Evolutionary conservation across 805 yeast species (phyloP).

Genomic region (Metschnikowia borealis): DNA sequence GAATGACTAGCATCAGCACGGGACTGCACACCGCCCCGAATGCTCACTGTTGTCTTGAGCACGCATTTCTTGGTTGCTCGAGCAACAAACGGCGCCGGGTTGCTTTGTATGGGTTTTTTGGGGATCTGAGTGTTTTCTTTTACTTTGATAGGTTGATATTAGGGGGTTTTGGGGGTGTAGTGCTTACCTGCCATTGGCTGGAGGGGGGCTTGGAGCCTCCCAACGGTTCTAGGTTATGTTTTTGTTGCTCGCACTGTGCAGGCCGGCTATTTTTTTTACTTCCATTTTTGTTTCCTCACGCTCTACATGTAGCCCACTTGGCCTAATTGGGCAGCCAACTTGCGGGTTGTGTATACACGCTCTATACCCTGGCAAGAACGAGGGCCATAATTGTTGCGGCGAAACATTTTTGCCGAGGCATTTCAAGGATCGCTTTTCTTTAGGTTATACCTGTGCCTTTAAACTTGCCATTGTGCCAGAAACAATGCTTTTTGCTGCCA

Average conservation of each 20-base stretch:
- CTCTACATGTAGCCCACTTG: slow-evolving; percentile 10
- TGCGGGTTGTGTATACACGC: background rate
- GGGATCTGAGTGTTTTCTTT: background rate
- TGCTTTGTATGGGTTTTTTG: background rate
- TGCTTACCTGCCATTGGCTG: background rate
- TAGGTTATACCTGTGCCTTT: background rate
- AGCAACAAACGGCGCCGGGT: slow-evolving; percentile 2
- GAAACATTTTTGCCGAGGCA: background rate
- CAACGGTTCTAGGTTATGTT: background rate
- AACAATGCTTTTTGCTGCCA: background rate
- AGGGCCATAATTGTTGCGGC: slow-evolving; percentile 1
- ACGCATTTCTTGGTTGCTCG: slow-evolving; percentile 12
- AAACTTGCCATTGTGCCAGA: background rate
- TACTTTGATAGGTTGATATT: too few relatives aligned
- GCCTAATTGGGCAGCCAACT: slow-evolving; percentile 8
- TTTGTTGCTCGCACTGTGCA: slow-evolving; percentile 9
- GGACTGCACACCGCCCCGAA: slow-evolving; percentile 8
- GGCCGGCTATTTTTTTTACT: slow-evolving; percentile 6
- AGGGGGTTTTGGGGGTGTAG: too few relatives aligned
- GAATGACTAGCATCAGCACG: slow-evolving; percentile 15
- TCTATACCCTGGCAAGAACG: background rate
- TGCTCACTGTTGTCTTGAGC: slow-evolving; percentile 11
- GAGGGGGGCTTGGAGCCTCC: background rate
- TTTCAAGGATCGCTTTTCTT: background rate
- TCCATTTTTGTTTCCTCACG: slow-evolving; percentile 6